Evolutionary conservation across 2,329 filamentous ascomycete genomes (phyloP), one percentile per base, ranked within the genome.

Genomic region (Neofusicoccum umdonicola): DNA sequence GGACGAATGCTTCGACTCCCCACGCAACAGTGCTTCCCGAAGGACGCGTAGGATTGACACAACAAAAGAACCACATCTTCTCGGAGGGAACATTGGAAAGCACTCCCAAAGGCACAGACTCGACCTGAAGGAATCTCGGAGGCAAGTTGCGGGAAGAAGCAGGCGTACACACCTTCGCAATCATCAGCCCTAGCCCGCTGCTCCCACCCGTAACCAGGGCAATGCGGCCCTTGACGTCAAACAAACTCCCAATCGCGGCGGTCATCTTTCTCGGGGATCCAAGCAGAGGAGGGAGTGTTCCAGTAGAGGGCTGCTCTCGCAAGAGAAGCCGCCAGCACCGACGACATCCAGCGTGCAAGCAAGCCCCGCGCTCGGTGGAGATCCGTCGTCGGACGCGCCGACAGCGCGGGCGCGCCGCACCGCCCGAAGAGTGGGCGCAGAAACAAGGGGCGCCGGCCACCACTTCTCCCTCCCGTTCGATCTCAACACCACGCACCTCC

Each of bases 161-260:
- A 19, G 11, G 13, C 12, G 27, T 62, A 41, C 42, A 41, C 39
- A 65, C 65, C 62, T 65, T 66, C 13, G 54, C 45, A 31, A 67
- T 65, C 66, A 67, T 67, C 17, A 65, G 27, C 19, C 66, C 63
- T 19, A 67, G 52, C 17, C 66, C 63, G 54, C 63, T 65, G 19
- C 45, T 65, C 19, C 66, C 63, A 15, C 66, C 63, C 1, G 66
- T 65, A 13, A 67, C 48, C 6, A 66, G 45, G n/a, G 65, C 62
- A 9, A 66, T 63, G 37, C 64, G 60, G 27, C 62, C 65, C 44
- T 65, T 66, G 41, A 65, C 62, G 15, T 63, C 47, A 31, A 66
- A 65, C 17, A 66, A 42, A 13, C 51, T 50, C 8, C 60, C 56
- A 27, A 62, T 62, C 42, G 17, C 35, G 15, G 45, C 42, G 22